Base-by-base conservation (phyloP, 1,284 basidiomycete genomes). In the Cryptococcus depauperatus region DNA sequence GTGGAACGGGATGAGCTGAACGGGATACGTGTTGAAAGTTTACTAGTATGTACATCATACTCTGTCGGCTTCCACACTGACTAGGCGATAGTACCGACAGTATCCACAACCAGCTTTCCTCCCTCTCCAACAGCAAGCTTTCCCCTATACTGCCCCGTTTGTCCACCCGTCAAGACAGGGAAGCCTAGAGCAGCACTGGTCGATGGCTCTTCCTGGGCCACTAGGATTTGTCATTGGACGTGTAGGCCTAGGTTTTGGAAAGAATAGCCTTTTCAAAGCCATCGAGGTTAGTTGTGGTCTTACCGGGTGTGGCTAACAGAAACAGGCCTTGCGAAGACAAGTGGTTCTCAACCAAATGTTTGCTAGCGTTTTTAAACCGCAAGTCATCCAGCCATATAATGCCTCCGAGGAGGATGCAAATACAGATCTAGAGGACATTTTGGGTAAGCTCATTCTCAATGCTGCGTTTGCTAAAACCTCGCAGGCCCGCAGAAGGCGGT, bases 141-240 rank as follows among this genome's bases (percentile, higher is more conserved):
- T 64, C 52, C 62, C 63, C 4, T 59, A 63, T 35, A 46, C 46
- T n/a, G 35, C 51, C 4, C 48, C 50, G 22, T 67, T 63, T 32
- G 51, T 56, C 3, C 58, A 61, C 41, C 19, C 32, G 29, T 23
- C 40, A 18, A 3, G n/a, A 14, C 34, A 30, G 9, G 38, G 22
- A 35, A 11, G 27, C 18, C 14, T 58, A 9, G 54, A 51, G 6
- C 66, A 69, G 51, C 52, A 57, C 26, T 67, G 63, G 64, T 56
- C 55, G 3, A 58, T 64, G 27, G 55, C 52, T 3, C 47, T 48
- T 10, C 59, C 63, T 5, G 63, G 66, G 2, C 62, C 63, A 1
- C 56, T 55, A 7, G 66, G 59, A 10, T 64, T 55, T 35, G 50
- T 69, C 2, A 45, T 69, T 3, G 61, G 61, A 6, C 50, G 64